Evolutionary conservation across 2,329 filamentous ascomycete species (phyloP), one percentile per base, ranked within the genome.

Genomic region (Camptophora hylomeconis): DNA sequence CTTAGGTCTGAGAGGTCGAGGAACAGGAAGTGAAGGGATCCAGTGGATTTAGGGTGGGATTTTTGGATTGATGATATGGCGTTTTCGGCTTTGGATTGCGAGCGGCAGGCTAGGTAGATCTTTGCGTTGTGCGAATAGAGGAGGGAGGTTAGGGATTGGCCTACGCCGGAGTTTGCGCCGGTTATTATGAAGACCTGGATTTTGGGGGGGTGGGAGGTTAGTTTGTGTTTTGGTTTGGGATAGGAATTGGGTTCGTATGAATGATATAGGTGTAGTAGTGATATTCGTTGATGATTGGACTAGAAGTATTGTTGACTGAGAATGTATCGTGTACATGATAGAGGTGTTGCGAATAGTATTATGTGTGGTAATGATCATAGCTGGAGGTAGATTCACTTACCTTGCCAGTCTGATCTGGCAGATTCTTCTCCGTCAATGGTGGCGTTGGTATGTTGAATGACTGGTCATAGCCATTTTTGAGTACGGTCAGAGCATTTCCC

Each of bases 91-190:
- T 60, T 63, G 4, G 48, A 43, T 27, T 53, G 44, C 2, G 53
- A 55, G 13, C 61, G 55, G 2, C 52, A 57, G 8, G 54, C 52
- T 12, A 63, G 39, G 39, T 61, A 65, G 20, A 65, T 55, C 27
- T 51, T 60, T 18, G 53, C 61, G 34, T 57, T 54, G 19, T 53
- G 48, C 15, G 41, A 37, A 40, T 58, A 61, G 20, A 62, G 54
- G 21, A 60, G 52, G 15, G 45, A 40, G 9, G 50, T 46, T 1
- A 60, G 41, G 20, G 57, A 50, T 30, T 54, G 49, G 30, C 59
- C 58, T 3, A 61, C 40, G 3, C 58, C 59, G 21, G 48, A 47
- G 28, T 47, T 42, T 17, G 47, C 41, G 8, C 56, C 56, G 3
- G 56, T 58, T 4, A 58, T 48, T 13, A 59, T 46, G 40, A 48